Percentiles rank a stretch among this genome's conserved stretches.
These are phyloP conservation scores for Coemansia sp. DNA, from an alignment of 192 early-diverging fungal genomes.

Conservation along the genomic window DNA sequence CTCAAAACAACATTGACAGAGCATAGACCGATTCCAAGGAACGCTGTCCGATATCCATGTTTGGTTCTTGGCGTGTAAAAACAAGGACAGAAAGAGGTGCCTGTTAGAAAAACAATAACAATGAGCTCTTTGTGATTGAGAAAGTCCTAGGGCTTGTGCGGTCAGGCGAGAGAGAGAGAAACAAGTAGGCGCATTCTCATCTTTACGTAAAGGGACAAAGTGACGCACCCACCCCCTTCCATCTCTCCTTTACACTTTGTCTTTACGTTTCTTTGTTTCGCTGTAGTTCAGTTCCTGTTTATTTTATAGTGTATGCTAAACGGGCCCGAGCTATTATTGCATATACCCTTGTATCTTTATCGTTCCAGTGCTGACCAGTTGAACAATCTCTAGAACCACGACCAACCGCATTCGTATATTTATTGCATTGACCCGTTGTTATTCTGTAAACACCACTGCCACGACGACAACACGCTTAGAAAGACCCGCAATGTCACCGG, in stretches of 20 bases:
- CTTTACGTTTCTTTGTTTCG: neutral
- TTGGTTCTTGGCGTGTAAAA: neutral
- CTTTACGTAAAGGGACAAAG: neutral
- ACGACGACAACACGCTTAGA: too few species aligned
- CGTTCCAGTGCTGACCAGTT: neutral
- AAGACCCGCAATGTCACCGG: slow-evolving; percentile 11
- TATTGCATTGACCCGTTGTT: neutral
- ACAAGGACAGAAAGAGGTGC: neutral
- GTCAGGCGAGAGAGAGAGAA: too few species aligned
- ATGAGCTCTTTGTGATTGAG: neutral
- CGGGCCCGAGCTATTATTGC: too few species aligned
- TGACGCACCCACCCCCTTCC: neutral
- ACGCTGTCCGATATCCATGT: neutral
- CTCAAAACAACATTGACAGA: neutral
- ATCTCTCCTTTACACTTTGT: neutral
- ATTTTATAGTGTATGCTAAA: too few species aligned
- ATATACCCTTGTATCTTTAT: neutral
- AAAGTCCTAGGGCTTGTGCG: neutral
- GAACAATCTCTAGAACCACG: neutral
- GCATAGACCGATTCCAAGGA: too few species aligned
- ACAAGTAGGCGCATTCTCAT: neutral
- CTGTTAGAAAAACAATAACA: neutral
- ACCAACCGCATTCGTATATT: neutral
- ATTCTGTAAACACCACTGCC: neutral
- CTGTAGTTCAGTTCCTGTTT: neutral